phyloP scores from a whole-genome alignment of 2,329 filamentous ascomycete genomes.

The Blastomyces percursus region DNA sequence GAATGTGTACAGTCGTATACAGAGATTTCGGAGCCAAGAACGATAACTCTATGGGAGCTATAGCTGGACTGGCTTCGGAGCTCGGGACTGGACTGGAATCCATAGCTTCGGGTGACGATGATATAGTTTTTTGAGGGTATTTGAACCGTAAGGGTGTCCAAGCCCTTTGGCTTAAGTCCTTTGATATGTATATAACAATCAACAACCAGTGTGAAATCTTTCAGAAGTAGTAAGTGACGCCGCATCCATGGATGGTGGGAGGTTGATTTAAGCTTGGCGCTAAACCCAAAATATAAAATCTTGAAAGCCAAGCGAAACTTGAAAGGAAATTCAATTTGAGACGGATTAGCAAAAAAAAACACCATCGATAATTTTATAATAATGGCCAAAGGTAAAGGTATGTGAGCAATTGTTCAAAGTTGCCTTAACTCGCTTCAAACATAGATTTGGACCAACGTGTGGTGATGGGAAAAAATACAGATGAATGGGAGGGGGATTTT shows the following conservation, averaged over 20 bases:
- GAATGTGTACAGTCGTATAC: constrained; percentile 48
- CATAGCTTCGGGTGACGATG: neutral
- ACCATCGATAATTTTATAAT: too few relatives aligned
- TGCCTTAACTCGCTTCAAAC: neutral
- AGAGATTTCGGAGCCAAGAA: constrained; percentile 47
- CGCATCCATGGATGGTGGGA: neutral
- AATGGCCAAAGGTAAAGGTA: neutral
- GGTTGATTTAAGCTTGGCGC: constrained; percentile 6
- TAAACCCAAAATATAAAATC: constrained; percentile 1
- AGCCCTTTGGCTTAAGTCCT: neutral
- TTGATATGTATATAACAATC: neutral
- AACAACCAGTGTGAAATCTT: neutral
- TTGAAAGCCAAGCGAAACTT: neutral
- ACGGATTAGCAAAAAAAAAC: neutral
- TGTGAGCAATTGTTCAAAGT: neutral
- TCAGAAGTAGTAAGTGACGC: neutral
- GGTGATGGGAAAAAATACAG: constrained; percentile 1
- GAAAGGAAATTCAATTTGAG: neutral
- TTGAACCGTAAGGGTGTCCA: neutral
- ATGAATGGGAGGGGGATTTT: constrained; percentile 51
- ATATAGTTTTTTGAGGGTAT: neutral
- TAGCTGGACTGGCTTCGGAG: constrained; percentile 14
- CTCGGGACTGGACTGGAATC: constrained; percentile 17
- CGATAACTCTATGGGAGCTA: constrained; percentile 43
- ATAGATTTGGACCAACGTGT: neutral